A percentile compares a stretch with the other conserved stretches of the same genome.
Conservation (phyloP, 345 rosid genomes). For the Citrus maxima region DNA sequence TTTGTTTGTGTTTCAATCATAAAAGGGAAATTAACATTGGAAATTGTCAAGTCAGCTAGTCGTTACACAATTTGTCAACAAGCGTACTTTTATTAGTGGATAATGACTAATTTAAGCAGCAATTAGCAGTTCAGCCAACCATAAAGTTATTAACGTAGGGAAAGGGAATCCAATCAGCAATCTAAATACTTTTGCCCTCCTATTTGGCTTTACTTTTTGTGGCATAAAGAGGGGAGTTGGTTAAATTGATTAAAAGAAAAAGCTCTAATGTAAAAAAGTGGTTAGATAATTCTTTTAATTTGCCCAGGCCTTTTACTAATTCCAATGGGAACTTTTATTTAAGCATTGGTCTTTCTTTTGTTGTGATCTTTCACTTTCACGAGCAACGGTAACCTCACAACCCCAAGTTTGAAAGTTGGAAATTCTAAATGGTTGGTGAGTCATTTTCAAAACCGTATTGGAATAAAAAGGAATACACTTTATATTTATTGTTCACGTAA, state of each 20-base stretch:
- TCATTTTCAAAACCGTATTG: too few species aligned
- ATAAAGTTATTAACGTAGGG: not conserved
- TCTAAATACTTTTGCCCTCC: too few species aligned
- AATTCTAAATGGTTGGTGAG: not conserved
- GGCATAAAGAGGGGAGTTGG: not conserved
- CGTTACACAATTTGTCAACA: too few species aligned
- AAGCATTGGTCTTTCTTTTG: not conserved
- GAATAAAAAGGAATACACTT: too few species aligned
- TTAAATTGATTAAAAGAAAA: not conserved
- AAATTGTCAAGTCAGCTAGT: too few species aligned
- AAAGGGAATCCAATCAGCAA: constrained; percentile 5
- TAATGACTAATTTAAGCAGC: too few species aligned
- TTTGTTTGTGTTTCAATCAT: too few species aligned
- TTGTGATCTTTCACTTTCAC: not conserved
- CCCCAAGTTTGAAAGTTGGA: not conserved
- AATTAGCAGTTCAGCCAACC: too few species aligned
- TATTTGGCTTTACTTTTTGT: not conserved
- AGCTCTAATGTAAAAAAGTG: not conserved
- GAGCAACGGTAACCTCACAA: not conserved
- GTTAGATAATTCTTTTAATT: not conserved
- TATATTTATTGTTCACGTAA: not conserved
- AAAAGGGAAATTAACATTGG: too few species aligned
- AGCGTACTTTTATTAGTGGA: too few species aligned
- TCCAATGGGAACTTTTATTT: not conserved
- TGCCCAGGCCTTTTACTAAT: not conserved